Conservation (phyloP, 139 green algal species). For the Dunaliella primolecta region DNA sequence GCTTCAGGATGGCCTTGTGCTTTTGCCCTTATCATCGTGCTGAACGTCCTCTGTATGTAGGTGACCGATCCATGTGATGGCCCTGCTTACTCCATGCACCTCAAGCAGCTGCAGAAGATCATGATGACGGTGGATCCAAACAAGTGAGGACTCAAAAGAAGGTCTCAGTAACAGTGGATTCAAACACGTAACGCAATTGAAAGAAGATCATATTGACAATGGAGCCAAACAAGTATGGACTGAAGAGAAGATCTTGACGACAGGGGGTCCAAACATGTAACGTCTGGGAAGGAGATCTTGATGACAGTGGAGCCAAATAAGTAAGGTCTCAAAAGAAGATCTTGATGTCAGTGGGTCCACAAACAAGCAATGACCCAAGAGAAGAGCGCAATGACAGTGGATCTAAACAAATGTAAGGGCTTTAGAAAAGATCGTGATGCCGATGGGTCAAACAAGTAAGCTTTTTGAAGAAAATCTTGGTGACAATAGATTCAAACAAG, state of each 20-base stretch:
- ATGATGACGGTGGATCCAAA: constrained; percentile 45
- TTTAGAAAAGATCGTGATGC: too few relatives aligned
- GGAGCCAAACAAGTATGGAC: constrained; percentile 38
- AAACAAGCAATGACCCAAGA: too few relatives aligned
- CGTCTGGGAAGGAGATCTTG: constrained; percentile 22
- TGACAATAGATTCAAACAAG: constrained; percentile 43
- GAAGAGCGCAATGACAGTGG: constrained; percentile 31
- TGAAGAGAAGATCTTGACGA: too few relatives aligned
- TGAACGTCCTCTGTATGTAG: too few relatives aligned
- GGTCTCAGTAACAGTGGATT: too few relatives aligned
- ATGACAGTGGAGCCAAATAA: constrained; percentile 44
- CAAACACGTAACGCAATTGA: too few relatives aligned
- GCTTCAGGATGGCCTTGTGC: too few relatives aligned
- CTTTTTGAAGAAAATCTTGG: constrained; percentile 25
- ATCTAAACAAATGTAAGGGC: constrained; percentile 39
- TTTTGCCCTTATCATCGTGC: too few relatives aligned
- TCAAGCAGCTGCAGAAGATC: constrained; percentile 35
- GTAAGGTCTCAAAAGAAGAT: constrained; percentile 19
- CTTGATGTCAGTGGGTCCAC: too few relatives aligned
- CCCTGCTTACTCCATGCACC: constrained; percentile 32
- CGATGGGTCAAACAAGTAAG: too few relatives aligned
- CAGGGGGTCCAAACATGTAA: too few relatives aligned
- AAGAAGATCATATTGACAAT: constrained; percentile 35
- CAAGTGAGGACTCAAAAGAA: constrained; percentile 31
- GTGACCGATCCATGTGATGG: constrained; percentile 18